Base-by-base conservation (phyloP, 2,329 filamentous ascomycete genomes). In the Colletotrichum caudatum region DNA sequence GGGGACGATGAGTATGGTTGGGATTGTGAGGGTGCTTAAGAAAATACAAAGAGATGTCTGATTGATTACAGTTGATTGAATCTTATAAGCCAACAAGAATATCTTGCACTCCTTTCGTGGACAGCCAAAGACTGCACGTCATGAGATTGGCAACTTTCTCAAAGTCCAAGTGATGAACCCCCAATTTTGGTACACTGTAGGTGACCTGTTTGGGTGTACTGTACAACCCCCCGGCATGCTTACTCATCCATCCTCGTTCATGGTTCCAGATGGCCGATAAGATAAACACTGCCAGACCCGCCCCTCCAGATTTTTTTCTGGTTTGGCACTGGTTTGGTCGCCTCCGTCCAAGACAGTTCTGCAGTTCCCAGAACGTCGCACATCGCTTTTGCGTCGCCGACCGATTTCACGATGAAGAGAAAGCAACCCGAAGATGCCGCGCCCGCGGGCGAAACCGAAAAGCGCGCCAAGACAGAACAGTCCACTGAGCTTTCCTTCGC, bases 401-500 rank as follows among this genome's bases (percentile, higher is more conserved):
- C 35, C 48, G 50, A 33, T n/a, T 8, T 64, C 74, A 81, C 72
- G 54, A 89, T 90, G 87, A 91, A 91, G 81, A 85, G 89, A 72
- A 91, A 91, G 82, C 83, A 90, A 74, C 85, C 90, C 74, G 83
- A 86, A 69, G 86, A 84, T 74, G 84, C 88, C 77, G 85, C 87
- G 74, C 84, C 86, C 7, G 80, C 81, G 4, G 78, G 81, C 78
- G 57, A 72, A 50, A 66, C 48, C 20, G 78, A 82, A 51, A 76
- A 75, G 50, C 74, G 75, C 61, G 77, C 78, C 60, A 75, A 79
- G 65, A 56, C 78, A 57, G 75, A 71, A 65, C 78, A 76, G 67
- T 37, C 57, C 29, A 75, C 78, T 46, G 81, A 85, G 26, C 79
- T 83, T 64, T 90, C 90, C 4, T 99, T 98, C 78, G 87, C 91